A percentile compares a stretch with the other conserved stretches of the same genome.
These are phyloP conservation scores for Fusarium pseudograminearum DNA, from an alignment of 2,329 filamentous ascomycete genomes.

Conservation along the genomic window DNA sequence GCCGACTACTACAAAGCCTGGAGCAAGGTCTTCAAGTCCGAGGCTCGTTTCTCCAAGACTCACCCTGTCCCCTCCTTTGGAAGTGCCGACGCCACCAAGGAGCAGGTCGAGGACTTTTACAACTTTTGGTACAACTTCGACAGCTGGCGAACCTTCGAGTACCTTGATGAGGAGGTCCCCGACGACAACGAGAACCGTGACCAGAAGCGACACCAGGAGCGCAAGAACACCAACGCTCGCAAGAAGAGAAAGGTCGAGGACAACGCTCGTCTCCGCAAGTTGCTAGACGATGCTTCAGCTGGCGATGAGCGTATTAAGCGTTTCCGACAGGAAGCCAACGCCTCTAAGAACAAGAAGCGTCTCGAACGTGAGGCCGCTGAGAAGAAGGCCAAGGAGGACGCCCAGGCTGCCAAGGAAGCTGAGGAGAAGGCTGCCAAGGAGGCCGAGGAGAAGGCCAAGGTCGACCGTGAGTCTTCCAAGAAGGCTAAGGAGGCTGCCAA, in stretches of 20 bases:
- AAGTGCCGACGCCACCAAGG: constrained; percentile 83
- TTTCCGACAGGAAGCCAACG: constrained; percentile 92
- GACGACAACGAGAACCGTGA: constrained; percentile 99
- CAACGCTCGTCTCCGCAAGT: constrained; percentile 86
- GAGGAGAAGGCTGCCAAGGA: constrained; percentile 84
- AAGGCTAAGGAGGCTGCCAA: constrained; percentile 99
- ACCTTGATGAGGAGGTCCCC: constrained; percentile 97
- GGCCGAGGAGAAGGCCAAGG: constrained; percentile 88
- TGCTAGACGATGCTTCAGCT: constrained; percentile 87
- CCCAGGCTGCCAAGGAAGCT: constrained; percentile 83
- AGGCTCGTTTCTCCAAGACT: constrained; percentile 90
- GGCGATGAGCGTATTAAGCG: constrained; percentile 96
- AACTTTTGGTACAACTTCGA: constrained; percentile 99
- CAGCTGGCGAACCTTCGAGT: constrained; percentile 97
- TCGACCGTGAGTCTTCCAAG: constrained; percentile 84
- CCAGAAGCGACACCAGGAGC: constrained; percentile 97
- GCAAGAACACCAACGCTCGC: constrained; percentile 96
- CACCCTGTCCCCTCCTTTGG: constrained; percentile 92
- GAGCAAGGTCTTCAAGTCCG: constrained; percentile 88
- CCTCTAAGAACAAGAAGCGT: constrained; percentile 95
- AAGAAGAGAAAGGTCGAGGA: constrained; percentile 99
- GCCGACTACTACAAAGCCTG: constrained; percentile 97
- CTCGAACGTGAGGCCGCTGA: constrained; percentile 91
- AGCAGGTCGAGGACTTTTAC: constrained; percentile 95
- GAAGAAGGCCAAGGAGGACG: constrained; percentile 88